A percentile compares a stretch with the other conserved stretches of the same genome.
These are phyloP conservation scores for Rutidosis leptorrhynchoides DNA, from an alignment of 129 eudicot genomes.

Conservation along the genomic window DNA sequence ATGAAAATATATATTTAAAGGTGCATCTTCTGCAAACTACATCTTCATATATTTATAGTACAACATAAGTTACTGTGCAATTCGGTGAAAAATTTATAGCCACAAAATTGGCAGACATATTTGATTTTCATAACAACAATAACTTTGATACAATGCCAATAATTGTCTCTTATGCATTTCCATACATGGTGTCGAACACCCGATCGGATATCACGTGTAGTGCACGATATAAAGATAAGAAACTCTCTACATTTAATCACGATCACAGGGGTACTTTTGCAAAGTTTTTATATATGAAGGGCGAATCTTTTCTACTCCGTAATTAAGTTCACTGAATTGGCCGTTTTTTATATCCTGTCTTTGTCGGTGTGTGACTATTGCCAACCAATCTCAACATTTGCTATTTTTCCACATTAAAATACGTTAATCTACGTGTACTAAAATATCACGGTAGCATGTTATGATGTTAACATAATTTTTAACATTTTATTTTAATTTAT, in stretches of 20 bases:
- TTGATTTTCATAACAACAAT: no score
- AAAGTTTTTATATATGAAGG: background rate
- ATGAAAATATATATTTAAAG: no score
- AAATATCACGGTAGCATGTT: background rate
- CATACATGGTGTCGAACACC: no score
- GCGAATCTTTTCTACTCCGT: background rate
- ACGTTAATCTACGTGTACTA: background rate
- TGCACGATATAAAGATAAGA: no score
- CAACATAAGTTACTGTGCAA: no score
- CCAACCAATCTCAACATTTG: slow-evolving; percentile 3
- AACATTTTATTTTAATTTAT: background rate
- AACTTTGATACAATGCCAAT: no score
- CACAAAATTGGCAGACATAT: no score
- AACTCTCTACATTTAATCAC: background rate
- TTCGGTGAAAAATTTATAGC: no score
- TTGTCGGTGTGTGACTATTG: slow-evolving; percentile 23
- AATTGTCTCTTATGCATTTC: background rate
- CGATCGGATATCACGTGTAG: no score
- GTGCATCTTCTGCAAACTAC: no score
- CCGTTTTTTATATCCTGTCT: slow-evolving; percentile 21
- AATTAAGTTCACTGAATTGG: background rate
- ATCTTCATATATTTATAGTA: no score
- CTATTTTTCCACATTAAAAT: background rate
- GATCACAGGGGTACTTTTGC: background rate
- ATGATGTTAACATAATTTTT: background rate